Evolutionary conservation across 805 yeast genomes (phyloP), one percentile per base, ranked within the genome.

Genomic region (Saturnispora serradocipensis): DNA sequence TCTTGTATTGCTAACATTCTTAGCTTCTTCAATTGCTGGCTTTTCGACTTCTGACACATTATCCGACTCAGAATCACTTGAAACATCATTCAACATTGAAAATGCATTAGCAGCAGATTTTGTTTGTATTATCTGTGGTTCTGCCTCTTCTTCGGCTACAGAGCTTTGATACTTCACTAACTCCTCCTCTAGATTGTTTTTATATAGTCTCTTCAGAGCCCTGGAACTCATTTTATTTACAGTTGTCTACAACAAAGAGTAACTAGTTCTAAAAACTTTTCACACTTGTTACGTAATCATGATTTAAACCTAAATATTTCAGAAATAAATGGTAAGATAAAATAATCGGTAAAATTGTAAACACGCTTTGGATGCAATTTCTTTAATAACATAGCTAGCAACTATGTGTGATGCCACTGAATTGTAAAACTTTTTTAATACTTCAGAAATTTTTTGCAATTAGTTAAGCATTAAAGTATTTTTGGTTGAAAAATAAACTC

Each of bases 211-310:
- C 54, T 72, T 72, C 45, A 77, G 63, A 5, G 77, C 77, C 57
- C 81, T 69, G 2, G 77, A 72, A 64, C 80, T 75, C 82, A 77
- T 77, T 22, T 18, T 39, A 18, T 38, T 8, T 38, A 38, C 42
- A 38, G 16, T 11, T 13, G 15, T 40, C 25, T 24, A 11, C 4
- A 11, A 13, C 22, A 11, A 8, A 16, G n/a, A 22, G n/a, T 13
- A 22, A 40, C n/a, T 24, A 16, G 11, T 4, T 40, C 7, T 4
- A 40, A 24, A 40, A 40, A 24, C 22, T 13, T 38, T 18, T 38
- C 22, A 18, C 13, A n/a, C 8, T 18, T 38, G 28, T 38, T 38
- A 10, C 42, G 24, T 30, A 30, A 30, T 30, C 11, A 9, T 30
- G 9, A 1, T 4, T 10, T 4, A 25, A 7, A 5, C 9, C 9